These are phyloP conservation scores for Macrophomina tecta DNA, from an alignment of 2,329 filamentous ascomycete genomes.

Conservation along the genomic window DNA sequence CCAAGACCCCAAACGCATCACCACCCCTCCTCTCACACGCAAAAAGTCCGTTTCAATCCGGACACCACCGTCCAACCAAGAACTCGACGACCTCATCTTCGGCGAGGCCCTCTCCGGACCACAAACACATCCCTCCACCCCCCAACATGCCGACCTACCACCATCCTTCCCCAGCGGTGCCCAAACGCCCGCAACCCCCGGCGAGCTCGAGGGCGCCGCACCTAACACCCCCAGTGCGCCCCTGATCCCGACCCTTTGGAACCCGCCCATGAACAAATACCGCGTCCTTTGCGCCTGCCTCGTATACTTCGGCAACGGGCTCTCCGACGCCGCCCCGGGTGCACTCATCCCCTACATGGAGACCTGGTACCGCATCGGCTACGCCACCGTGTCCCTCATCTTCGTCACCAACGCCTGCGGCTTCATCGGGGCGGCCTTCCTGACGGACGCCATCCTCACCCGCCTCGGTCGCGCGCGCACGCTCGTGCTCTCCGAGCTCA, in stretches of 20 bases:
- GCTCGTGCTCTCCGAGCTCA: conserved; percentile 63
- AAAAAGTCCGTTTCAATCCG: conserved; percentile 12
- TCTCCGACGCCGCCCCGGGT: conserved; percentile 74
- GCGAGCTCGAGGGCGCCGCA: conserved; percentile 59
- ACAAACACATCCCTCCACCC: neutral
- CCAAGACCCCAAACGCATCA: conserved; percentile 15
- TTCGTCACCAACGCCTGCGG: conserved; percentile 80
- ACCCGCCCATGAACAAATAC: conserved; percentile 70
- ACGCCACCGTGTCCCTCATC: conserved; percentile 79
- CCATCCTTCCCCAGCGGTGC: conserved; percentile 28
- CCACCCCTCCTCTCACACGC: conserved; percentile 2
- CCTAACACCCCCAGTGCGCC: conserved; percentile 55
- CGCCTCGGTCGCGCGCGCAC: conserved; percentile 70
- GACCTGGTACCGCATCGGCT: conserved; percentile 74
- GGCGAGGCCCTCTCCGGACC: neutral
- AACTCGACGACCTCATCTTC: conserved; percentile 22
- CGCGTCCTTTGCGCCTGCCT: conserved; percentile 69
- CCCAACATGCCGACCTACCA: neutral
- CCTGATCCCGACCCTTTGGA: conserved; percentile 62
- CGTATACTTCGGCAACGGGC: conserved; percentile 70
- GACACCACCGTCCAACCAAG: conserved; percentile 7
- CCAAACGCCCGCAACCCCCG: conserved; percentile 35
- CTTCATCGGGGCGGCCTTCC: conserved; percentile 74
- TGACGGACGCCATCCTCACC: conserved; percentile 68
- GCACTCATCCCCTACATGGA: conserved; percentile 84